Evolutionary conservation across 2,329 filamentous ascomycete genomes (phyloP).

Genomic region (Colletotrichum theobromicola): DNA sequence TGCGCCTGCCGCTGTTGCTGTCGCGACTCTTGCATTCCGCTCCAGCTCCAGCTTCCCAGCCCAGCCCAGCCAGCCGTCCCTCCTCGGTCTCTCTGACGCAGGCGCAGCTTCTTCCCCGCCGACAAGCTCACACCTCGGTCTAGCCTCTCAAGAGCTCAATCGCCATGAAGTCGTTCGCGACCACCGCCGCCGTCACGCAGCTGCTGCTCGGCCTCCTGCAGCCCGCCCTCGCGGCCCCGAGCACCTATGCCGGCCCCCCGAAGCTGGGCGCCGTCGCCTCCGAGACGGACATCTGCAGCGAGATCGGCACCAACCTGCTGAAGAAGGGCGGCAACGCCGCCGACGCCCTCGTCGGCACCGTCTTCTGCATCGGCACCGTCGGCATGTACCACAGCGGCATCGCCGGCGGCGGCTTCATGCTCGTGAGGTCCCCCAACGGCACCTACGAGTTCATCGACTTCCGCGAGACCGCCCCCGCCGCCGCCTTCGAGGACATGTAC

Average conservation of each 20-base stretch:
- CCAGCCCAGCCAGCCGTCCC: not conserved
- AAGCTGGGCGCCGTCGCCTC: conserved; percentile 64
- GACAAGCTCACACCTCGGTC: not conserved
- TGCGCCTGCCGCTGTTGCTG: not conserved
- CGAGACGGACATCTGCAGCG: conserved; percentile 63
- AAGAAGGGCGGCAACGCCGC: conserved; percentile 68
- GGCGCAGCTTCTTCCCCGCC: not conserved
- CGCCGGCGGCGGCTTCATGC: conserved; percentile 80
- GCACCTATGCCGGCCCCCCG: not conserved
- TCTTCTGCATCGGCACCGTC: conserved; percentile 67
- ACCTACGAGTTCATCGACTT: conserved; percentile 85
- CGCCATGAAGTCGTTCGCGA: conserved; percentile 15
- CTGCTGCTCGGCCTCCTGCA: conserved; percentile 9
- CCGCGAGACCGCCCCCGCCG: conserved; percentile 81
- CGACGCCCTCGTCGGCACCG: conserved; percentile 69
- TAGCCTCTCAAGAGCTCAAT: not conserved
- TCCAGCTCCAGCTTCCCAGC: not conserved
- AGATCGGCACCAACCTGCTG: conserved; percentile 62
- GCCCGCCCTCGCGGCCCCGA: conserved; percentile 4
- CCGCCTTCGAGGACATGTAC: conserved; percentile 83
- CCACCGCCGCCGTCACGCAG: conserved; percentile 12
- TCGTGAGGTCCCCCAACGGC: conserved; percentile 69
- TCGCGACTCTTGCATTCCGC: not conserved
- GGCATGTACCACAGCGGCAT: conserved; percentile 74
- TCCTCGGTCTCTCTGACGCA: not conserved